Evolutionary conservation across 2,329 filamentous ascomycete species (phyloP), one percentile per base, ranked within the genome.

Genomic region (Talaromyces sp.): DNA sequence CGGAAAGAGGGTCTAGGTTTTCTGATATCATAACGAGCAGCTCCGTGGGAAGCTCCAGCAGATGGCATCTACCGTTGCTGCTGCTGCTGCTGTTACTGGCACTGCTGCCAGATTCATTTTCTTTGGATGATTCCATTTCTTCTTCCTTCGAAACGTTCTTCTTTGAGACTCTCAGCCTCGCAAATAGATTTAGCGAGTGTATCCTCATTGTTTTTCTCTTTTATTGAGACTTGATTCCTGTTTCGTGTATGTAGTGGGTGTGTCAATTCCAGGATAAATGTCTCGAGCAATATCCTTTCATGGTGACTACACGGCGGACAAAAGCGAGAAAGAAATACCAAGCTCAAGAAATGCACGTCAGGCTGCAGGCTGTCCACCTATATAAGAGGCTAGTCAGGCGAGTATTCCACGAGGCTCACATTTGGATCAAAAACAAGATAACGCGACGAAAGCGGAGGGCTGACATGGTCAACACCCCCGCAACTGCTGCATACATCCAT

Each of bases 41-140:
- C 63, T 76, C 74, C 9, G 72, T 75, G 26, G 74, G 74, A 19
- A 76, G 63, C 62, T 74, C 73, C 53, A 74, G 66, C 2, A 76
- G 66, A 61, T 69, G 66, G 61, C 71, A 74, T 55, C 69, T 69
- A 14, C n/a, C 43, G 61, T 41, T 53, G 50, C 14, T 38, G 32
- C 12, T 35, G 32, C 17, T 35, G 32, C 32, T 14, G 32, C 12
- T 35, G 31, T 7, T 32, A 4, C 10, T 32, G 8, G 41, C 53
- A n/a, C 46, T n/a, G 54, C 31, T 12, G 31, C 2, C 2, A n/a
- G 10, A 21, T 32, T 26, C 56, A 61, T 60, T 51, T 62, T 50
- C 35, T 35, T 32, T 21, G 32, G 43, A 32, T 6, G 32, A 58
- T 58, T 46, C 51, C 55, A 55, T 48, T 53, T 53, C 56, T 65